Conservation (phyloP, 768 basidiomycete genomes). For the Arthromyces matolae region DNA sequence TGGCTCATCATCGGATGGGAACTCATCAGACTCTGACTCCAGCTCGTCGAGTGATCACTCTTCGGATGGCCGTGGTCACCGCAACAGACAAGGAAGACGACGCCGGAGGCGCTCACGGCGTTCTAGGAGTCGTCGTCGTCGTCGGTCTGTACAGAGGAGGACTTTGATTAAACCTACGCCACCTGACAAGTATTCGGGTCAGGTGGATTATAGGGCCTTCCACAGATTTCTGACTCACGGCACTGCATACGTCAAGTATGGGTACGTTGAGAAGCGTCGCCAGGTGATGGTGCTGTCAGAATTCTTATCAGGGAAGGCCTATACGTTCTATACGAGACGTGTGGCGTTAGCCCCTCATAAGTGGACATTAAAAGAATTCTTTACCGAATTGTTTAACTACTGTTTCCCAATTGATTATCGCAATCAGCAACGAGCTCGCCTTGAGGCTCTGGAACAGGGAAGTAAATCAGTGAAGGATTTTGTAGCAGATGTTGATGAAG, state of each 20-base stretch:
- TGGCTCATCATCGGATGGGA: neutral
- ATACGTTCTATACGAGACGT: neutral
- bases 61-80: neutral
- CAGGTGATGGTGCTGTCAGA: neutral
- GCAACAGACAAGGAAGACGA: too few relatives aligned
- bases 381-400: constrained; percentile 2
- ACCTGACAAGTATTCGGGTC: constrained; percentile 15
- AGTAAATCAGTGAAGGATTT: constrained; percentile 24
- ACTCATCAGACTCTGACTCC: too few relatives aligned
- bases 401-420: constrained; percentile 19
- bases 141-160: neutral
- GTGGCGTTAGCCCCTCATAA: neutral
- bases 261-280: neutral
- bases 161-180: constrained; percentile 15
- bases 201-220: constrained; percentile 7
- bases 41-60: too few relatives aligned
- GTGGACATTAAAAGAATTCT: constrained; percentile 4
- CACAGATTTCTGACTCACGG: constrained; percentile 13
- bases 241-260: constrained; percentile 10
- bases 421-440: constrained; percentile 20
- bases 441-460: constrained; percentile 21
- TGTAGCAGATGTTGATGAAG: constrained; percentile 25
- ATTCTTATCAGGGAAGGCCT: neutral
- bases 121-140: neutral
- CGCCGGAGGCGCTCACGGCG: too few relatives aligned